These are phyloP conservation scores for Rhodosporidiobolus sp. DNA, from an alignment of 768 basidiomycete species.

Conservation along the genomic window DNA sequence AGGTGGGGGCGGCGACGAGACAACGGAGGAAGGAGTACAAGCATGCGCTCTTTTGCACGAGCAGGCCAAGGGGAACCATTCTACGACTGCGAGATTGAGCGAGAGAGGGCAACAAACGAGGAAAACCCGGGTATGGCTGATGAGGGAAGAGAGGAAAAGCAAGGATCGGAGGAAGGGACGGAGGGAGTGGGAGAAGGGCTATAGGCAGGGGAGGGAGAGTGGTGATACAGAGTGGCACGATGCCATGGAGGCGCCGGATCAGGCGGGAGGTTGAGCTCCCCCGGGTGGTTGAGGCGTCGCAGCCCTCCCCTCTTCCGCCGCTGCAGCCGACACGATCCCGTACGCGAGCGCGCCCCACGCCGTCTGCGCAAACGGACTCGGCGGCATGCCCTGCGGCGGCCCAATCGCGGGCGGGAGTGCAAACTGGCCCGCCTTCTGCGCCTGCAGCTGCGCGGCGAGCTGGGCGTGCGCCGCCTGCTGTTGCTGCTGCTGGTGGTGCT, in stretches of 20 bases:
- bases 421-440: background rate
- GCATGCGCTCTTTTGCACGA: background rate
- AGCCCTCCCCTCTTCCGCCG: constrained; percentile 23
- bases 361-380: constrained; percentile 29
- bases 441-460: background rate
- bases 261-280: background rate
- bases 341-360: constrained; percentile 31
- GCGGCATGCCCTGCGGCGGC: background rate
- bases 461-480: background rate
- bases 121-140: no score
- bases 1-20: background rate
- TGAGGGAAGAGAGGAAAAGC: background rate
- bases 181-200: no score
- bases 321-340: constrained; percentile 31
- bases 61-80: no score
- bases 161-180: background rate
- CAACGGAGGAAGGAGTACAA: background rate
- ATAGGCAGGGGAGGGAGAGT: background rate
- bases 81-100: no score
- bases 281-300: background rate
- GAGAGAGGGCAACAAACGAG: background rate
- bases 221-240: background rate
- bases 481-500: background rate
- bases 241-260: background rate
- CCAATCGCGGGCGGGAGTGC: constrained; percentile 1